A percentile compares a stretch with the other conserved stretches of the same genome.
Evolutionary conservation across 176 grass and related monocot species (phyloP).

Genomic region (Avena eriantha): DNA sequence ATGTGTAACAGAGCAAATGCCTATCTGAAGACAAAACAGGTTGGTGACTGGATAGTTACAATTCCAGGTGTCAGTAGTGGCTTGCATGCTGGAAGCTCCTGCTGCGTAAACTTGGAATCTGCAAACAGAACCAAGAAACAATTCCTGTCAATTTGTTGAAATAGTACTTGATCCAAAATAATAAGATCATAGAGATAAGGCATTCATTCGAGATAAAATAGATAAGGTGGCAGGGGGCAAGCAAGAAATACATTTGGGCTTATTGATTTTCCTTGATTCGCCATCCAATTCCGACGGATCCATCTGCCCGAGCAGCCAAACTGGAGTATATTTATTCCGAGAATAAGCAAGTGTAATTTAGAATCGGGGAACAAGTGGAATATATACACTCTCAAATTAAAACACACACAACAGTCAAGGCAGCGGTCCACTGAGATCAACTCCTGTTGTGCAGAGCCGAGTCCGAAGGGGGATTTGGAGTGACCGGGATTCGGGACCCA

Average conservation of each 20-base stretch:
- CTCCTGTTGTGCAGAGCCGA: background rate
- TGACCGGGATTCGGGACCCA: slow-evolving; percentile 41
- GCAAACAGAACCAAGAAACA: background rate
- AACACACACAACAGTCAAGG: background rate
- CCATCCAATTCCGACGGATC: slow-evolving; percentile 37
- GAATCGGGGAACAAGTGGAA: background rate
- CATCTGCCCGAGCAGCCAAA: slow-evolving; percentile 44
- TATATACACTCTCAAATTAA: background rate
- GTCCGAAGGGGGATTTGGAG: background rate
- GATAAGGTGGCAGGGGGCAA: background rate
- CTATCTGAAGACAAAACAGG: background rate
- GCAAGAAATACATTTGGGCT: slow-evolving; percentile 69
- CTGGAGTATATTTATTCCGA: background rate
- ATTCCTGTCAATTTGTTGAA: background rate
- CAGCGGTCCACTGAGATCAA: background rate
- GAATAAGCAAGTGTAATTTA: background rate
- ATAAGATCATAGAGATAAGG: background rate
- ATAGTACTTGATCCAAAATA: background rate
- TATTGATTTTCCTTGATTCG: slow-evolving; percentile 53
- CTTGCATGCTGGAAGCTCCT: slow-evolving; percentile 96
- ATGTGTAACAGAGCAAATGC: background rate
- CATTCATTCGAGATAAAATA: background rate
- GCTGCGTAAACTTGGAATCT: slow-evolving; percentile 95
- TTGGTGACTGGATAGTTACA: slow-evolving; percentile 48
- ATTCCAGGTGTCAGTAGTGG: slow-evolving; percentile 85